Percentiles rank a stretch among this genome's conserved stretches.
Evolutionary conservation across 306 rosid species (phyloP).

Genomic region (Carpinus viminea): DNA sequence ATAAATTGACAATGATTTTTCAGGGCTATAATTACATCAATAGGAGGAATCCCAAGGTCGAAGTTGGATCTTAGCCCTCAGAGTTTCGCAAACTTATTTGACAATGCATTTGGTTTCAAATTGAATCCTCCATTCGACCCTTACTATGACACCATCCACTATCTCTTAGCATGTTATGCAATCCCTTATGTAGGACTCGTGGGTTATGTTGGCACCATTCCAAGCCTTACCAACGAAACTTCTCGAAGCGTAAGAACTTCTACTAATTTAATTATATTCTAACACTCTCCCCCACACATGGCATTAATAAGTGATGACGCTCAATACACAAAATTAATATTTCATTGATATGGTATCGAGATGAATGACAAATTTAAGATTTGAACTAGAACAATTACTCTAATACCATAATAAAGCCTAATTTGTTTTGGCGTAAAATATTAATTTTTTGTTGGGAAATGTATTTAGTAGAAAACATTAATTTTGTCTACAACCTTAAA

Average conservation of each 20-base stretch:
- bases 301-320: no score
- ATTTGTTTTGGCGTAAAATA: no score
- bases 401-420: no score
- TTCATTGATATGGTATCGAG: no score
- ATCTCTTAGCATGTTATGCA: constrained; percentile 8
- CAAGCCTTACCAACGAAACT: not conserved
- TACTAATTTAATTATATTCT: no score
- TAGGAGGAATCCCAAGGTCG: constrained; percentile 35
- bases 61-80: constrained; percentile 26
- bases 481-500: no score
- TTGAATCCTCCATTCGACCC: constrained; percentile 35
- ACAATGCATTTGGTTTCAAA: constrained; percentile 14
- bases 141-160: constrained; percentile 18
- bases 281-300: no score
- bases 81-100: constrained; percentile 18
- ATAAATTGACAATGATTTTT: not conserved
- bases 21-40: not conserved
- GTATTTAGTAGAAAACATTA: no score
- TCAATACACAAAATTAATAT: no score
- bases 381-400: no score
- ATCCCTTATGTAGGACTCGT: constrained; percentile 32
- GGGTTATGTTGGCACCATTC: constrained; percentile 35
- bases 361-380: no score
- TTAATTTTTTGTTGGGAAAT: no score
- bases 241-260: constrained; percentile 6